Base-by-base conservation (phyloP, 78 protist genomes). In the Chrysochromulina parva region DNA sequence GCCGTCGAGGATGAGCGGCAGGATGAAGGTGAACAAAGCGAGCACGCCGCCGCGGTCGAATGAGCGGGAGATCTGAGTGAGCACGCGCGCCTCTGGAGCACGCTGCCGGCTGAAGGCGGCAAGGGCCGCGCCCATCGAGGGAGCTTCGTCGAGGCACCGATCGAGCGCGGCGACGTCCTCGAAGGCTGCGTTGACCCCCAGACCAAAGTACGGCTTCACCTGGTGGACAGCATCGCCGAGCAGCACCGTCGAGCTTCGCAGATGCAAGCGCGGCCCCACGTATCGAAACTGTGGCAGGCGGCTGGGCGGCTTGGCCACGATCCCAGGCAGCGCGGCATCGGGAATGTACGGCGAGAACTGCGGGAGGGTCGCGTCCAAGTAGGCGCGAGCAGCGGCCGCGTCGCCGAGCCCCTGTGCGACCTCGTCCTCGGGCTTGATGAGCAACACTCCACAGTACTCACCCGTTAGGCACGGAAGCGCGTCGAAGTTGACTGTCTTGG, bases 171-270 rank as follows among this genome's bases (percentile, higher is more conserved):
- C 54, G 54, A 88, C 86, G 57, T 71, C 92, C 73, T 89, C 92
- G 85, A 89, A 14, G 7, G 92, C 92, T 1, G 73, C 1, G 85
- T 89, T 89, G 86, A 24, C 92, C 1, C 92, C 92, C 9, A 89
- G 59, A 6, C 92, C 92, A 20, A 89, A 89, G 55, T 89, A 89
- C 53, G 92, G 92, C 65, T 89, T 89, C 14, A 89, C 92, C 38
- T 69, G 54, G 48, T 74, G 86, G 24, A 52, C 17, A 7, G 92
- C 84, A 69, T 89, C 92, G 24, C 86, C 92, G 22, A 62, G 52
- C 20, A 67, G 57, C 57, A 69, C 60, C 11, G 84, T 52, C 47
- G 65, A 0, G 62, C n/a, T 5, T 48, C n/a, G 16, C 28, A 50
- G 60, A 48, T 67, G 90, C 66, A 50, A 50, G 7, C 85, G 3